A percentile compares a stretch with the other conserved stretches of the same genome.
Conservation (phyloP, 1,284 basidiomycete genomes). For the Sanghuangporus sanghuang region DNA sequence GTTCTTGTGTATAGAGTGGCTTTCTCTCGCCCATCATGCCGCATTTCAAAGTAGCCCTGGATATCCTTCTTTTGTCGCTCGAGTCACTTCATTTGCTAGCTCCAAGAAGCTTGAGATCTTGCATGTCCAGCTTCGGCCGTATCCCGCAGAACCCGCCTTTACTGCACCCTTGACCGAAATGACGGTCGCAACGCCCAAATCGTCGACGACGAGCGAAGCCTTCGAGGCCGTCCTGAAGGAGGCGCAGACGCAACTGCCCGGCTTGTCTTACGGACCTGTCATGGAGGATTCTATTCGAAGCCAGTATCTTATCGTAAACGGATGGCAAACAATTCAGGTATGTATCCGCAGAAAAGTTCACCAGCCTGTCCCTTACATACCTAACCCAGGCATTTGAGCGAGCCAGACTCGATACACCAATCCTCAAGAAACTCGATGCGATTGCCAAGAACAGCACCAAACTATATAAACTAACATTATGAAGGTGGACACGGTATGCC, state of each 20-base stretch:
- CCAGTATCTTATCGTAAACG: background rate
- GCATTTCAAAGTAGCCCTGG: slow-evolving; percentile 12
- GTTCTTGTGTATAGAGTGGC: slow-evolving; percentile 6
- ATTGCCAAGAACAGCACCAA: background rate
- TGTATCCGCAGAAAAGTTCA: background rate
- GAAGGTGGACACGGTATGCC: background rate
- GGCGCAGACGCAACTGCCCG: background rate
- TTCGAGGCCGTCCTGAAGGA: background rate
- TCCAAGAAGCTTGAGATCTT: background rate
- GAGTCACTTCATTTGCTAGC: slow-evolving; percentile 7
- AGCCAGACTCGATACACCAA: background rate
- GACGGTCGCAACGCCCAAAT: slow-evolving; percentile 6
- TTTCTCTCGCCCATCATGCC: slow-evolving; percentile 11
- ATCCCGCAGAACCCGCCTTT: slow-evolving; percentile 5
- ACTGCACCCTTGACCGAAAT: slow-evolving; percentile 11
- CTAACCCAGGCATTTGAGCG: background rate
- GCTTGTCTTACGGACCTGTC: background rate
- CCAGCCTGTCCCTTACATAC: background rate
- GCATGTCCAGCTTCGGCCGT: slow-evolving; percentile 10
- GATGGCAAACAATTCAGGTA: slow-evolving; percentile 12
- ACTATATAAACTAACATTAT: slow-evolving; percentile 9
- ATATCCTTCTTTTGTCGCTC: slow-evolving; percentile 11
- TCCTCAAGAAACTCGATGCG: background rate
- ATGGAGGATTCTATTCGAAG: background rate
- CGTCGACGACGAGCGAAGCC: background rate